Base-by-base conservation (phyloP, 164 flowering plant genomes). In the Chimonanthus salicifolius region DNA sequence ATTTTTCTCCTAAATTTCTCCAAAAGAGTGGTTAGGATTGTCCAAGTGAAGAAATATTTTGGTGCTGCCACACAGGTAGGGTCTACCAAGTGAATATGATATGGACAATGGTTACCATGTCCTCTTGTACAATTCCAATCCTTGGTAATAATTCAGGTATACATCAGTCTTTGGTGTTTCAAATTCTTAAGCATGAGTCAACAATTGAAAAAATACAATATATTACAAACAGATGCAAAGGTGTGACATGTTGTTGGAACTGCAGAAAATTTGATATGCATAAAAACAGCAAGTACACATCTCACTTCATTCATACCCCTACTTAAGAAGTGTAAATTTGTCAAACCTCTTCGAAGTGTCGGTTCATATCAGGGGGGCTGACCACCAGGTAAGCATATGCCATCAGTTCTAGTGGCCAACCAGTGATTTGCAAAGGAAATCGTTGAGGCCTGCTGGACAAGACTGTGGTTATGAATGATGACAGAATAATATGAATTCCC, bases 331-430 rank as follows among this genome's bases (percentile, higher is more conserved):
- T 20, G n/a, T 18, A 62, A 62, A 62, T 11, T 54, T 9, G 64
- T 72, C 81, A 54, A 76, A 94, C 99, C 97, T 92, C 90, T 76
- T 89, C 94, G 84, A 90, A 94, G 69, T 85, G 84, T 49, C 67
- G 62, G 58, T 58, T 82, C 97, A 94, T 90, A 67, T 80, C 84
- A 77, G 94, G 88, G 21, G 97, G 97, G 78, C 96, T 91, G 65
- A 88, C 94, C 4, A 78, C 94, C 75, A 94, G 77, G 81, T 91
- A 94, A 67, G 99, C 97, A 85, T 86, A 94, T 44, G 97, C 97
- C 93, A 89, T 89, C 67, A 94, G 76, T 84, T 91, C 99, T 77
- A 88, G 49, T 49, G 99, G 97, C 97, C 97, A 94, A 66, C 99
- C 97, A 69, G 89, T 94, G 77, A 92, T 75, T 82, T 79, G 89